Percentiles rank a stretch among this genome's conserved stretches.
These are phyloP conservation scores for Warburgia ugandensis DNA, from an alignment of 164 flowering plant species.

Conservation along the genomic window DNA sequence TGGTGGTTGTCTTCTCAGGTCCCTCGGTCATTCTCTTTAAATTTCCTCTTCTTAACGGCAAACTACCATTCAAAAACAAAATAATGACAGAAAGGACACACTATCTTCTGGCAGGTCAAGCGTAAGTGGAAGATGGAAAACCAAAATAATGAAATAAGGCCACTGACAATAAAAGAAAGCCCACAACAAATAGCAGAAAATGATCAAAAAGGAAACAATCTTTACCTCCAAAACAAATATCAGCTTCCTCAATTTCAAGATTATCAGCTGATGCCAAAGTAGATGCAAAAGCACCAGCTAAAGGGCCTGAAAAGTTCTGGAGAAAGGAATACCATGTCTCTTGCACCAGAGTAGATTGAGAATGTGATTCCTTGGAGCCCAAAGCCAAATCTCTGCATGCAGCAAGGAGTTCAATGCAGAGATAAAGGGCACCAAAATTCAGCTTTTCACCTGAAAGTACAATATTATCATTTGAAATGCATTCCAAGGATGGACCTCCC, in stretches of 20 bases:
- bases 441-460: conserved; percentile 7
- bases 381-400: conserved; percentile 51
- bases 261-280: conserved; percentile 19
- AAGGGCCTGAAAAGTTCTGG: conserved; percentile 29
- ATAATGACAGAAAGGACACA: no score
- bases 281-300: conserved; percentile 35
- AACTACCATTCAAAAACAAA: no score
- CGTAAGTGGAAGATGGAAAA: not conserved
- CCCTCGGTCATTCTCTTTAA: no score
- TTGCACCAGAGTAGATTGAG: conserved; percentile 14
- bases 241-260: conserved; percentile 23
- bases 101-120: not conserved
- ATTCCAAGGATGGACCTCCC: conserved; percentile 13
- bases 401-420: conserved; percentile 61
- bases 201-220: not conserved
- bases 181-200: not conserved
- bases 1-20: no score
- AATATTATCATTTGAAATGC: conserved; percentile 7
- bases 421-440: conserved; percentile 60
- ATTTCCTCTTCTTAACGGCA: no score
- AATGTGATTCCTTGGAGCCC: conserved; percentile 15
- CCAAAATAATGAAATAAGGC: not conserved
- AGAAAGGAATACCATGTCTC: conserved; percentile 45
- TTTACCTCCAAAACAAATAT: conserved; percentile 44
- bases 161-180: not conserved